phyloP scores from a whole-genome alignment of 306 rosid species.

The Glycine tomentella region DNA sequence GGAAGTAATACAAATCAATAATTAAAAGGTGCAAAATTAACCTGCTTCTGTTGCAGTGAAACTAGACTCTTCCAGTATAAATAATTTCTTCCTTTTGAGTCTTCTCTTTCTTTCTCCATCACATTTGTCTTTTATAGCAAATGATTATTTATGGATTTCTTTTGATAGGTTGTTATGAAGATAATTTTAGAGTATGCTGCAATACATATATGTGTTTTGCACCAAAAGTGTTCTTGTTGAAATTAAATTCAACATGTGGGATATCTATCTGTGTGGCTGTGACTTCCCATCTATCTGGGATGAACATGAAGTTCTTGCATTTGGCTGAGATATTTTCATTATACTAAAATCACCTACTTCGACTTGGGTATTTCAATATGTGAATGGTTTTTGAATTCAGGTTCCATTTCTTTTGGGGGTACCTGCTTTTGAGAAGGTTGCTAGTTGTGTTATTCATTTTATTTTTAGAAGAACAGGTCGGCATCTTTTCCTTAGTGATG shows the following conservation, averaged over 20 bases:
- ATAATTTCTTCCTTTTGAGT: background rate
- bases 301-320: constrained; percentile 23
- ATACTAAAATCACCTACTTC: background rate
- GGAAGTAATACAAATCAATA: constrained; percentile 3
- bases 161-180: constrained; percentile 4
- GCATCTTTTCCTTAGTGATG: constrained; percentile 90
- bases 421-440: constrained; percentile 80
- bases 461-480: constrained; percentile 98
- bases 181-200: constrained; percentile 35
- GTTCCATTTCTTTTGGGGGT: constrained; percentile 99
- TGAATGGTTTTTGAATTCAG: constrained; percentile 54
- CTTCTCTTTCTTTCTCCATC: background rate
- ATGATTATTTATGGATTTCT: constrained; percentile 15
- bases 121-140: background rate
- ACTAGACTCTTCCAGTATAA: background rate
- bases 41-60: constrained; percentile 24
- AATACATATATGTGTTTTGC: constrained; percentile 15
- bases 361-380: constrained; percentile 22
- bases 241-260: constrained; percentile 15
- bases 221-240: constrained; percentile 17
- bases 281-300: constrained; percentile 23
- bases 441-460: constrained; percentile 80
- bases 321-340: constrained; percentile 27
- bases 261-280: constrained; percentile 6
- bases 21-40: background rate